A percentile compares a stretch with the other conserved stretches of the same genome.
phyloP scores from a whole-genome alignment of 768 basidiomycete genomes.

The Grammothele lineata region DNA sequence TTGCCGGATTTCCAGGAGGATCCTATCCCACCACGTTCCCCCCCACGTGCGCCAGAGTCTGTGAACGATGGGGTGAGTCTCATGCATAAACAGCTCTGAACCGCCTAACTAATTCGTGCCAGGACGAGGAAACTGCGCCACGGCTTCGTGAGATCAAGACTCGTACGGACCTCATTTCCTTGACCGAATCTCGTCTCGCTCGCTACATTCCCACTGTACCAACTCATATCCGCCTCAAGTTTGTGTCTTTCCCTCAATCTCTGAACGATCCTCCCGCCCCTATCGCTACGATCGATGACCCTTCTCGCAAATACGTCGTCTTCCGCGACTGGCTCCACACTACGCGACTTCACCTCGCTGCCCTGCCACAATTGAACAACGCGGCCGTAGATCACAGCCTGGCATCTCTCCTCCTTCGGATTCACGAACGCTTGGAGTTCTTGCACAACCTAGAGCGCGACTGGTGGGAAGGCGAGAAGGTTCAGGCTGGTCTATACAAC shows the following conservation, averaged over 20 bases:
- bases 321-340: not conserved
- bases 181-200: not conserved
- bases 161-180: not conserved
- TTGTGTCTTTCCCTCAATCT: not conserved
- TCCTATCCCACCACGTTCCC: no score
- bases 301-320: not conserved
- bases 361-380: not conserved
- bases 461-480: conserved; percentile 3
- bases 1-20: no score
- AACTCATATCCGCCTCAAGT: not conserved
- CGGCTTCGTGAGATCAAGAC: not conserved
- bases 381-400: not conserved
- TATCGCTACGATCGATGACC: not conserved
- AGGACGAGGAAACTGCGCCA: not conserved
- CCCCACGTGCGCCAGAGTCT: not conserved
- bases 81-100: not conserved
- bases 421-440: not conserved
- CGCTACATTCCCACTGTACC: not conserved
- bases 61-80: not conserved
- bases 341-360: not conserved
- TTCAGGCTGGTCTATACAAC: not conserved
- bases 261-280: not conserved
- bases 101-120: no score
- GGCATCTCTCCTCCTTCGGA: not conserved
- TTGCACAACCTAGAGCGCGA: not conserved